Base-by-base conservation (phyloP, 2,329 filamentous ascomycete species). In the Allantophomopsis cytisporea region DNA sequence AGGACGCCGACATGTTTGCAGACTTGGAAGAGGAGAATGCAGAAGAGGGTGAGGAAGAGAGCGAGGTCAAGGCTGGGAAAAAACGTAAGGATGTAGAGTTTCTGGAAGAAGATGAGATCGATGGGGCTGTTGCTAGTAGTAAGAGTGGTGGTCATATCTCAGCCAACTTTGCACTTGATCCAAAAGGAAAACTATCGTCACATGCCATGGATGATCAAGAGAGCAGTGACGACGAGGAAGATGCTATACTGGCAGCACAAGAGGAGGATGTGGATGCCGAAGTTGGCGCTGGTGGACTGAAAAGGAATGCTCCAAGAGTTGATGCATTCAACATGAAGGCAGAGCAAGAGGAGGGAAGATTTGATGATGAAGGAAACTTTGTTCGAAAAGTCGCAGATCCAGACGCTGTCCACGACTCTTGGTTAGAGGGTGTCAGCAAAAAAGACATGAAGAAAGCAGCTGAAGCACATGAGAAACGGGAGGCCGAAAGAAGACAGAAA, bases 251-350 rank as follows among this genome's bases (percentile, higher is more conserved):
- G 46, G 87, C 84, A 20, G 77, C 76, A 36, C 61, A 84, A 28
- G 85, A 84, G 47, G 77, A 83, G 44, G 83, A 76, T 14, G 56
- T 94, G 13, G 91, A 95, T 49, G 81, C 88, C 40, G 91, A 98
- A 58, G 68, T 98, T 5, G 91, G 91, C 2, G 80, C 85, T 2
- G 91, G 91, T 12, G 83, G 83, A 2, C 81, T 93, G 50, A 96
- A 95, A 64, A 83, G 79, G 51, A 86, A 95, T 58, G 91, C 91
- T 2, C 91, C 91, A 2, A 85, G 91, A 57, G 71, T 98, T 5
- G 91, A 96, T 58, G 89, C 89, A 2, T 98, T 98, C 69, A 96
- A 98, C 55, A 83, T 98, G 69, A 78, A 76, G 43, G 66, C 74
- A 11, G 91, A 98, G 59, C 80, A 93, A 57, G 87, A 96, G 54